Evolutionary conservation across 2,329 filamentous ascomycete species (phyloP), one percentile per base, ranked within the genome.

Genomic region (Penicillium sp.): DNA sequence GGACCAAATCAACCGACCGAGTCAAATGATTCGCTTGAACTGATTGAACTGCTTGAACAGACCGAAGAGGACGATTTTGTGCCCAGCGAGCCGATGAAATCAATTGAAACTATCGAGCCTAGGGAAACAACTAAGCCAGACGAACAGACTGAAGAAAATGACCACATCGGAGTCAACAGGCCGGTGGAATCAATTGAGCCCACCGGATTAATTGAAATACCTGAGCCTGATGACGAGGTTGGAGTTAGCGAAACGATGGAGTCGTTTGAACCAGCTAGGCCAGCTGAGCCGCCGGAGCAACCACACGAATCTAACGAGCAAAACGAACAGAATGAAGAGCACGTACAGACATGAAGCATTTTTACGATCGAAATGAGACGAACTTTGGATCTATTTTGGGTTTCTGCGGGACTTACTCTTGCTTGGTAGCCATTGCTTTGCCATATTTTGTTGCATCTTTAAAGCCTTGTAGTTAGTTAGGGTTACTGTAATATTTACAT

Each of bases 321-420:
- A 23, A 46, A 58, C 19, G 56, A 58, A n/a, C 5, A 26, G 46
- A 45, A 31, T 5, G 17, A 49, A 31, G 58, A 60, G 23, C 30
- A 41, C 19, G 35, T 21, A 48, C 51, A n/a, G 19, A 49, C 44
- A 55, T 7, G 45, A 6, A 48, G 44, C 44, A 21, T 30, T 49
- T 26, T 48, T 55, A 60, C 51, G 58, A 60, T 30, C 8, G 51
- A 60, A 50, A 60, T 55, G 58, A 60, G 51, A 54, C 13, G 44
- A 41, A 49, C 44, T 44, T 54, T 53, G 49, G 41, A 53, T 41
- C n/a, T 48, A 38, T 9, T 60, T 59, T 50, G 44, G 45, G 44
- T 60, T 26, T 58, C 31, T 58, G 50, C 44, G 45, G 45, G 26
- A 5, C 21, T 50, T 30, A 17, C 15, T 47, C 8, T 57, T 58